Base-by-base conservation (phyloP, 2,329 filamentous ascomycete species). In the Diaporthe nobilis region DNA sequence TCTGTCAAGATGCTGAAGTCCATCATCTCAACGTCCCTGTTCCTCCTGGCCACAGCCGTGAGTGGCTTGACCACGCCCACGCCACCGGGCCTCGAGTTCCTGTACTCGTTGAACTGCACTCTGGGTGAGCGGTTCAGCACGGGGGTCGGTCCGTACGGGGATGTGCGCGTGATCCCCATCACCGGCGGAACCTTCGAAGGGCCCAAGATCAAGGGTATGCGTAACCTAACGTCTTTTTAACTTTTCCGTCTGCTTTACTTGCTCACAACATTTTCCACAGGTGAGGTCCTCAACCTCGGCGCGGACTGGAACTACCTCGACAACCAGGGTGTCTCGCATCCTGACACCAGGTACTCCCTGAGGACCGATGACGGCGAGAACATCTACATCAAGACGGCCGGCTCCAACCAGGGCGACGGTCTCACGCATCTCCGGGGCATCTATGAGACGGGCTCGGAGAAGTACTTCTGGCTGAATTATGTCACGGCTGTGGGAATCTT, bases 381-480 rank as follows among this genome's bases (percentile, higher is more conserved):
- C 61, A 81, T 83, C 75, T 81, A 81, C 70, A 80, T 83, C 63
- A 80, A 80, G 55, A 82, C 81, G 12, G 76, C 75, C 20, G 82
- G 82, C 5, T 80, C 81, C 15, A 76, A 76, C 63, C 80, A 81
- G 77, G 17, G 75, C 34, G 78, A 81, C 65, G 80, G 80, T 0
- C 53, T 28, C 0, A 57, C 81, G 15, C 80, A 83, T 55, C 75
- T 83, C 25, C 76, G 77, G 20, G 73, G 80, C 5, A 25, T 75
- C 2, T 81, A 82, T 42, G 80, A 82, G 77, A 83, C 82, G 47
- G 79, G 80, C 17, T 78, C 77, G 57, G 51, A 65, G 15, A 77
- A 80, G 70, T 83, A 82, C 58, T 80, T 80, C 63, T 83, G 81
- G 81, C 61, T 83, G 34, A 83, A 83, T 77, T 79, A 82, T 61